Conservation (phyloP, 2,329 filamentous ascomycete genomes). For the Parastagonospora nodorum region DNA sequence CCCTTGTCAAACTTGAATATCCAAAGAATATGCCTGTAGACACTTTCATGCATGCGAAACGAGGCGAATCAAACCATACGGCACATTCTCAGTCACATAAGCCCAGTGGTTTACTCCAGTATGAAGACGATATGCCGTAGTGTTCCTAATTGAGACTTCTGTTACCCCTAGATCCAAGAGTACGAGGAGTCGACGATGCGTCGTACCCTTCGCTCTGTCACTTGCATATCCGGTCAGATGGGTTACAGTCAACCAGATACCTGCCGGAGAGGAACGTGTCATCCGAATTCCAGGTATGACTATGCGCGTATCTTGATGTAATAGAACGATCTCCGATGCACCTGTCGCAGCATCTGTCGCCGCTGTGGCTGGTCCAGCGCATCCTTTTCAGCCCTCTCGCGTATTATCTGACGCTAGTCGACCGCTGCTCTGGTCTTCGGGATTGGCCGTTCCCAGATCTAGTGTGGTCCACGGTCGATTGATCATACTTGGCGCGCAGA, state of each 20-base stretch:
- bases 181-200: no score
- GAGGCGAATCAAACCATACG: no score
- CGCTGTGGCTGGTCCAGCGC: not conserved
- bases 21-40: no score
- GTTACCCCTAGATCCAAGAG: no score
- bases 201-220: not conserved
- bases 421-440: not conserved
- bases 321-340: not conserved
- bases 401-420: not conserved
- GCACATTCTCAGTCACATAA: no score
- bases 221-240: not conserved
- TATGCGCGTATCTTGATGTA: not conserved
- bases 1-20: no score
- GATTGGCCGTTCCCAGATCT: not conserved
- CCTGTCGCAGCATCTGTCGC: not conserved
- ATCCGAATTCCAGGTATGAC: constrained; percentile 8
- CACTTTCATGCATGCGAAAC: no score
- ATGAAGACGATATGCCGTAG: no score
- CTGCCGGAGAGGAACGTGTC: constrained; percentile 1
- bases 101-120: no score
- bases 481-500: not conserved
- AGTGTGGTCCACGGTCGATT: not conserved
- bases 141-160: no score
- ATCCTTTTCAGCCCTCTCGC: not conserved
- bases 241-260: constrained; percentile 2